These are phyloP conservation scores for Pyrenopolyporus hunteri DNA, from an alignment of 495 filamentous ascomycete species.

Conservation along the genomic window DNA sequence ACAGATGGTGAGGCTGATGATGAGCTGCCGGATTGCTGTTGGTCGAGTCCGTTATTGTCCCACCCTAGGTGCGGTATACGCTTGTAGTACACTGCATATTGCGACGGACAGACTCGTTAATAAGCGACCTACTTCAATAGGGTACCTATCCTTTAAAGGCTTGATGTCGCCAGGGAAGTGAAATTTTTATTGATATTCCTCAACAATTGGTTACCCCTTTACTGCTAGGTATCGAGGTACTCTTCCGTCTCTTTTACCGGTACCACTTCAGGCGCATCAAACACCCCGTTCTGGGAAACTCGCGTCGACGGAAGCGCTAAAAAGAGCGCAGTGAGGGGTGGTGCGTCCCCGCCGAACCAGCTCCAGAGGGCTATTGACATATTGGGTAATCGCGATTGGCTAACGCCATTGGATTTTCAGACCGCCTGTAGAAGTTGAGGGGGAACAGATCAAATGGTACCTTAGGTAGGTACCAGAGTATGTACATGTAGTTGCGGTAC, in stretches of 20 bases:
- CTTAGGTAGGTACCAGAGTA: too few relatives aligned
- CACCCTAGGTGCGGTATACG: not conserved
- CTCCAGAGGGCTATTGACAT: slow-evolving; percentile 8
- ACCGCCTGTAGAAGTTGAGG: slow-evolving; percentile 13
- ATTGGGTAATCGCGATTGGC: slow-evolving; percentile 22
- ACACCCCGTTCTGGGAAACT: slow-evolving; percentile 17
- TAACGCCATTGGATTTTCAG: not conserved
- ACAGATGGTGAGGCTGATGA: slow-evolving; percentile 29
- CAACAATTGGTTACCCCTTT: too few relatives aligned
- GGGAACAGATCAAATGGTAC: too few relatives aligned
- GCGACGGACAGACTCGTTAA: too few relatives aligned
- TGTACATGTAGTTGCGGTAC: too few relatives aligned
- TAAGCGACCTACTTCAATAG: too few relatives aligned
- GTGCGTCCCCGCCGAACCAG: slow-evolving; percentile 1
- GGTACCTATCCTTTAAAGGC: too few relatives aligned
- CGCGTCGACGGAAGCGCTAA: slow-evolving; percentile 28
- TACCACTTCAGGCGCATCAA: slow-evolving; percentile 34
- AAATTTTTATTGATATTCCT: too few relatives aligned
- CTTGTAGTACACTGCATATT: too few relatives aligned
- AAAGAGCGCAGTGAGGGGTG: slow-evolving; percentile 9
- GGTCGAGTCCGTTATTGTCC: not conserved
- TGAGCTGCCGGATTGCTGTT: slow-evolving; percentile 10
- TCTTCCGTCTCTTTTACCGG: slow-evolving; percentile 12
- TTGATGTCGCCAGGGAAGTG: too few relatives aligned
- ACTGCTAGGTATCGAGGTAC: not conserved